Percentiles rank a stretch among this genome's conserved stretches.
phyloP scores from a whole-genome alignment of 2,329 filamentous ascomycete genomes.

The Byssochlamys sp. region DNA sequence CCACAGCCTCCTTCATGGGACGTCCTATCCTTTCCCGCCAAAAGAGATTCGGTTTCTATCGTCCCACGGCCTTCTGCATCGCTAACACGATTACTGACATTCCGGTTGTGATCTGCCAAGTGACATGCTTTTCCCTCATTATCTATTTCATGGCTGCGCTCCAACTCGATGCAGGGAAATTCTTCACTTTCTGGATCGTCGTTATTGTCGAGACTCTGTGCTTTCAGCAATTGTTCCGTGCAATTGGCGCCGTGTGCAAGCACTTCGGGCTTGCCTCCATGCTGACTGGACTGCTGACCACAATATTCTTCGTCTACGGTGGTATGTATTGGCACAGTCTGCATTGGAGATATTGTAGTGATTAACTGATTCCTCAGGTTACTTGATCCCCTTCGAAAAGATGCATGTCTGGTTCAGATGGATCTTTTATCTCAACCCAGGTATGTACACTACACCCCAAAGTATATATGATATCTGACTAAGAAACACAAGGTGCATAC shows the following conservation, averaged over 20 bases:
- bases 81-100: constrained; percentile 48
- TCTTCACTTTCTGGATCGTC: constrained; percentile 50
- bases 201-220: constrained; percentile 42
- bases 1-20: constrained; percentile 51
- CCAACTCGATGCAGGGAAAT: constrained; percentile 45
- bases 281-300: constrained; percentile 36
- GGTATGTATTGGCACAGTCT: constrained; percentile 9
- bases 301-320: constrained; percentile 45
- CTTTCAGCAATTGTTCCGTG: constrained; percentile 44
- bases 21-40: constrained; percentile 59
- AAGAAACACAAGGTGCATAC: constrained; percentile 40
- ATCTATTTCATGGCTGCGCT: constrained; percentile 52
- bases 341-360: not conserved
- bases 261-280: constrained; percentile 38
- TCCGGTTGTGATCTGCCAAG: constrained; percentile 47
- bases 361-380: constrained; percentile 37
- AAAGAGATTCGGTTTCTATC: constrained; percentile 59
- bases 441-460: constrained; percentile 18
- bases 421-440: constrained; percentile 54
- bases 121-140: constrained; percentile 48
- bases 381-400: constrained; percentile 48
- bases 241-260: constrained; percentile 38
- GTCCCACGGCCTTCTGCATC: constrained; percentile 48
- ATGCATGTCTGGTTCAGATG: constrained; percentile 56
- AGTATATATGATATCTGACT: not conserved